Percentiles rank a stretch among this genome's conserved stretches.
These are phyloP conservation scores for Volvox reticuliferus DNA, from an alignment of 139 green algal genomes.

Conservation along the genomic window DNA sequence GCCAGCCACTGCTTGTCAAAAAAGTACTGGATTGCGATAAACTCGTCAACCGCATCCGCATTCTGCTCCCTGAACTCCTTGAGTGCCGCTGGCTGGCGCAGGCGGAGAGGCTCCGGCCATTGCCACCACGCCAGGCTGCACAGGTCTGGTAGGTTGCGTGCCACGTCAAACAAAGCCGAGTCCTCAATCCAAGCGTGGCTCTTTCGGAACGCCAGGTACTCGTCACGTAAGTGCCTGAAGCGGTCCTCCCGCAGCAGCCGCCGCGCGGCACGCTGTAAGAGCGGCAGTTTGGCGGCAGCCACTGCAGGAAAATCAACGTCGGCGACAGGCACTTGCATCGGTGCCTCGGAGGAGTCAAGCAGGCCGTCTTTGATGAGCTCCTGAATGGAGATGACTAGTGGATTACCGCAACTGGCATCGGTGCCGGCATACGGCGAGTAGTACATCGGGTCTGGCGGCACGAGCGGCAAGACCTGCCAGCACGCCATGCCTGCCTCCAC, in stretches of 20 bases:
- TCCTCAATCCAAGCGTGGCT: slow-evolving; percentile 89
- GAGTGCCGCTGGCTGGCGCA: slow-evolving; percentile 52
- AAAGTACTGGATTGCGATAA: slow-evolving; percentile 94
- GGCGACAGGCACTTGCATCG: slow-evolving; percentile 54
- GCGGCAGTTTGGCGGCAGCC: slow-evolving; percentile 71
- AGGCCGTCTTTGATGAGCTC: slow-evolving; percentile 89
- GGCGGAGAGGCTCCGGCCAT: slow-evolving; percentile 84
- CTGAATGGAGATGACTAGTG: slow-evolving; percentile 91
- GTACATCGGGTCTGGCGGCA: slow-evolving; percentile 92
- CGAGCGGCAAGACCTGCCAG: slow-evolving; percentile 94
- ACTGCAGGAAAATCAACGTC: slow-evolving; percentile 55
- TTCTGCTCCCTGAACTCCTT: slow-evolving; percentile 65
- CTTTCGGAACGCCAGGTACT: slow-evolving; percentile 46
- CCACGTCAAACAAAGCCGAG: slow-evolving; percentile 88
- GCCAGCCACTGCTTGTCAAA: slow-evolving; percentile 93
- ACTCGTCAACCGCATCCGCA: slow-evolving; percentile 84
- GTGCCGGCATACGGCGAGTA: slow-evolving; percentile 95
- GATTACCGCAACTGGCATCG: slow-evolving; percentile 95
- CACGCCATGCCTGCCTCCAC: slow-evolving; percentile 50
- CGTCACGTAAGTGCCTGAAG: slow-evolving; percentile 45
- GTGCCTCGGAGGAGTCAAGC: slow-evolving; percentile 74
- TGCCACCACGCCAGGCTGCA: slow-evolving; percentile 90
- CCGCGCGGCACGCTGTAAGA: slow-evolving; percentile 81
- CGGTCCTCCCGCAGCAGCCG: slow-evolving; percentile 65
- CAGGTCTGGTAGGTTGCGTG: slow-evolving; percentile 62